Percentiles rank a stretch among this genome's conserved stretches.
Conservation (phyloP, 306 rosid species). For the Chamaecrista fasciculata region DNA sequence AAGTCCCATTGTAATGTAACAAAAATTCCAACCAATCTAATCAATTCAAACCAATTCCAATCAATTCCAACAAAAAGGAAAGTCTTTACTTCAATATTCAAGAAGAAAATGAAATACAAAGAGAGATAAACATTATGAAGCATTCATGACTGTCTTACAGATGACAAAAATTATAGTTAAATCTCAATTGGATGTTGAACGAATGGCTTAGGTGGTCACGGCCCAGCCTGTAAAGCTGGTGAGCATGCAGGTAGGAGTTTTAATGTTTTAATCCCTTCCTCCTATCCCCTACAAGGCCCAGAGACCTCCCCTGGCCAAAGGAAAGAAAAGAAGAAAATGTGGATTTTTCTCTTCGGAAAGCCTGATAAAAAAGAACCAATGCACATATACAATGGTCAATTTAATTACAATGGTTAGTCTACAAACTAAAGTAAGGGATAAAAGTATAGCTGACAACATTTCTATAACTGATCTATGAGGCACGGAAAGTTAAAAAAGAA, state of each 20-base stretch:
- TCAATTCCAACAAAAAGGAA: too few species aligned
- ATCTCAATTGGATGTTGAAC: not conserved
- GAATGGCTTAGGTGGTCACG: not conserved
- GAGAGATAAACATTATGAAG: conserved; percentile 13
- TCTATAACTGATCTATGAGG: not conserved
- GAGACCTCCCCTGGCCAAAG: not conserved
- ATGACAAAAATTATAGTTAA: not conserved
- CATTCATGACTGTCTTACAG: conserved; percentile 6
- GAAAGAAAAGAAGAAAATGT: not conserved
- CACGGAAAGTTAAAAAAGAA: not conserved
- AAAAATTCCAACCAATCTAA: too few species aligned
- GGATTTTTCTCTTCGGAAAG: conserved; percentile 8
- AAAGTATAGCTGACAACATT: conserved; percentile 9
- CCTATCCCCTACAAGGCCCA: not conserved
- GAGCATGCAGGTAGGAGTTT: not conserved
- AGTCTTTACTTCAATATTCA: conserved; percentile 20
- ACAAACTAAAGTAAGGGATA: conserved; percentile 22
- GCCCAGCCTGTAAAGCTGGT: not conserved
- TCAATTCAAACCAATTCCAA: too few species aligned
- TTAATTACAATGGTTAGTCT: not conserved
- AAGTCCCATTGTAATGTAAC: too few species aligned
- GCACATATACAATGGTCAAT: not conserved
- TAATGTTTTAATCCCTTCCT: not conserved
- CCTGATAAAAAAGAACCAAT: not conserved
- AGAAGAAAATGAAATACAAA: not conserved